Conservation (phyloP, 2,329 filamentous ascomycete species). For the Fusarium falciforme region DNA sequence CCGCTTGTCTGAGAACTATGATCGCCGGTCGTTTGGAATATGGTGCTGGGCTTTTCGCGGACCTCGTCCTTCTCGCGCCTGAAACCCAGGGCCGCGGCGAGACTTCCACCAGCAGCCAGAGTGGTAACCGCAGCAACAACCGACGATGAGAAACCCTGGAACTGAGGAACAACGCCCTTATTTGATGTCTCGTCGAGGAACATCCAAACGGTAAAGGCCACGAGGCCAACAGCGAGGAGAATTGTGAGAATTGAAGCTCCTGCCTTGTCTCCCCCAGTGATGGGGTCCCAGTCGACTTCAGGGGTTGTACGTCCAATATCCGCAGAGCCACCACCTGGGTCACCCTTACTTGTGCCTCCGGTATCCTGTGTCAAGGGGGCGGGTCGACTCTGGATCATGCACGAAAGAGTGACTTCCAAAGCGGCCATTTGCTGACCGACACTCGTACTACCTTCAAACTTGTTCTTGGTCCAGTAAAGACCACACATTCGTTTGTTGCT, state of each 20-base stretch:
- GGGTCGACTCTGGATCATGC: conserved; percentile 61
- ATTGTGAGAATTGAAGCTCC: conserved; percentile 76
- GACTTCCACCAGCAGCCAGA: conserved; percentile 37
- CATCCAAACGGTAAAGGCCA: conserved; percentile 64
- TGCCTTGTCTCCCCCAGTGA: conserved; percentile 71
- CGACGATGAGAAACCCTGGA: conserved; percentile 42
- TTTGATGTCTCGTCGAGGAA: conserved; percentile 60
- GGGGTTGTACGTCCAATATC: conserved; percentile 56
- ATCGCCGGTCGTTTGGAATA: conserved; percentile 28
- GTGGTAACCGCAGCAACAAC: conserved; percentile 33
- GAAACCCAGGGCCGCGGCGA: conserved; percentile 33
- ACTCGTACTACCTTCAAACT: conserved; percentile 69
- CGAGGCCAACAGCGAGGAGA: conserved; percentile 63
- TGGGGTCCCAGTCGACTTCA: conserved; percentile 40
- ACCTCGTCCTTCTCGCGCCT: conserved; percentile 23
- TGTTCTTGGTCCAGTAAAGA: conserved; percentile 66
- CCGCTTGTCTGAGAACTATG: conserved; percentile 35
- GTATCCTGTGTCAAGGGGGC: conserved; percentile 60
- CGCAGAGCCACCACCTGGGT: conserved; percentile 58
- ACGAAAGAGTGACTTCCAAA: conserved; percentile 72
- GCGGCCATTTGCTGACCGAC: conserved; percentile 79
- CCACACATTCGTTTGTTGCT: conserved; percentile 69
- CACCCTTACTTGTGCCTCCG: conserved; percentile 68
- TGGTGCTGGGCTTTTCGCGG: conserved; percentile 38
- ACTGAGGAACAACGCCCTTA: conserved; percentile 47